Evolutionary conservation across 2,329 filamentous ascomycete species (phyloP), one percentile per base, ranked within the genome.

Genomic region (Fusarium graminum): DNA sequence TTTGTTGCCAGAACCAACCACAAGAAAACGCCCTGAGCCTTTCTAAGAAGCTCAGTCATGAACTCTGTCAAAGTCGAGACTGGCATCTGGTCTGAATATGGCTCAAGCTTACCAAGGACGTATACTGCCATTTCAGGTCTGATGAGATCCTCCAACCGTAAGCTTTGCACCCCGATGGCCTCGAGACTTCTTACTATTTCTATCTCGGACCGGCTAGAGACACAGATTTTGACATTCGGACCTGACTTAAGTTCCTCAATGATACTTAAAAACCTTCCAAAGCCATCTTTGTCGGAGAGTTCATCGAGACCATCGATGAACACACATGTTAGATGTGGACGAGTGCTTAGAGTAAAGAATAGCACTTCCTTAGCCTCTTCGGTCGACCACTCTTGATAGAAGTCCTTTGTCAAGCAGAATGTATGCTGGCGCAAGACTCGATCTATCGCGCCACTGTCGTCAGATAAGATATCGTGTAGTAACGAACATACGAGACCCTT

Each of bases 21-120:
- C 1, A 59, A 22, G 2, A 59, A 59, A 1, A 59, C 54, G 0
- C 57, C 54, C 5, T 39, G 9, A 0, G 56, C 39, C 4, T 59
- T 59, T 0, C 0, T 0, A 0, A 59, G 4, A 1, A 59, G 55
- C 0, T 0, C 1, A 0, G 0, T 0, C 3, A 3, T 9, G 1
- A 58, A 14, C 0, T 0, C 0, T 0, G 6, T 0, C 3, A 25
- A 3, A 0, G 4, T 1, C 0, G 13, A 11, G 13, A 2, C 1
- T 0, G 41, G 6, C 0, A 34, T n/a, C 0, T 2, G 2, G 1
- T 5, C 1, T 10, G 25, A 6, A 1, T 30, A 13, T 3, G 0
- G 2, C 0, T 26, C 4, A 0, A 59, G 22, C 4, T 59, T 8
- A 0, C 17, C 4, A 0, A 2, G 19, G 2, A 38, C 0, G 28